Evolutionary conservation across 768 basidiomycete genomes (phyloP).

Genomic region (Lactarius akahatsu): DNA sequence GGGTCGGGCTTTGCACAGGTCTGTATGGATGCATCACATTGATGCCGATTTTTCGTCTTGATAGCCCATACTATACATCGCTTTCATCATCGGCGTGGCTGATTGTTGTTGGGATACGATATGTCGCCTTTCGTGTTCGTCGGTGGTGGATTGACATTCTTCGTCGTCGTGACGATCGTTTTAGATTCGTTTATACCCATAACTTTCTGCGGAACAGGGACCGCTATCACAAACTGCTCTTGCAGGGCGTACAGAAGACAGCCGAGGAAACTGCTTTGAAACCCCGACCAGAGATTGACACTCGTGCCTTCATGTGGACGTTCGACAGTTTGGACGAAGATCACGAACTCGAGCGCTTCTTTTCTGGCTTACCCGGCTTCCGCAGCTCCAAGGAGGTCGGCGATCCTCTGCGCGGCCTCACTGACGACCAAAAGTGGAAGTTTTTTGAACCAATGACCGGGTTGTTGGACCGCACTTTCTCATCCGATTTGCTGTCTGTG

Average conservation of each 20-base stretch:
- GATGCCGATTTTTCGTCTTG: background rate
- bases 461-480: background rate
- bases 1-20: background rate
- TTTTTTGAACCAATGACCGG: background rate
- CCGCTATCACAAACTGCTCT: background rate
- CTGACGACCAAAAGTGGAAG: background rate
- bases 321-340: no score
- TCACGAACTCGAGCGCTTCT: no score
- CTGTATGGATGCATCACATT: background rate
- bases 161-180: background rate
- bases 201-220: no score
- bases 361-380: background rate
- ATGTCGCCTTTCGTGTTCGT: no score
- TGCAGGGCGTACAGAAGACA: no score
- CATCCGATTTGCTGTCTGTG: background rate
- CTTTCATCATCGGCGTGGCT: no score
- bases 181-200: no score
- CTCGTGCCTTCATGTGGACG: no score
- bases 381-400: background rate
- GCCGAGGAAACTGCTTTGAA: no score
- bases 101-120: background rate
- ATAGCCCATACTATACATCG: background rate
- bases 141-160: background rate
- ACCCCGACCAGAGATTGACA: no score
- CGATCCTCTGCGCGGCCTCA: background rate